Percentiles rank a stretch among this genome's conserved stretches.
Evolutionary conservation across 2,329 filamentous ascomycete genomes (phyloP).

Genomic region (Trichoderma koningii): DNA sequence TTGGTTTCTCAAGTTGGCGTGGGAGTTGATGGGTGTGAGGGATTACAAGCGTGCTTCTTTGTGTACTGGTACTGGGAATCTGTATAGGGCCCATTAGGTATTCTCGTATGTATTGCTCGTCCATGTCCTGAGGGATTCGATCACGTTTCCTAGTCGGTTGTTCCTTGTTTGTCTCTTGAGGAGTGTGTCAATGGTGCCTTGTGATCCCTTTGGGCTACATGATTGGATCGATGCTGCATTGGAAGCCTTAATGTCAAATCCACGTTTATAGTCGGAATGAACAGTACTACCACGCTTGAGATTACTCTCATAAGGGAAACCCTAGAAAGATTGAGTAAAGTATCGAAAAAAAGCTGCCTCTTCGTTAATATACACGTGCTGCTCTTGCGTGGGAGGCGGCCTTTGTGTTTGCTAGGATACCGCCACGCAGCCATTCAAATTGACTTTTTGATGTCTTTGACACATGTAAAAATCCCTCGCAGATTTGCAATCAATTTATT

Average conservation of each 20-base stretch:
- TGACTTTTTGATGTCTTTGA: not conserved
- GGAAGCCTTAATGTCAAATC: too few species aligned
- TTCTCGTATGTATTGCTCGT: conserved; percentile 24
- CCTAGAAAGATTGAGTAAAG: too few species aligned
- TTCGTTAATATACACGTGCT: too few species aligned
- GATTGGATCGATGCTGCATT: too few species aligned
- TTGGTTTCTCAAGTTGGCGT: conserved; percentile 18
- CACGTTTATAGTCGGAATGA: too few species aligned
- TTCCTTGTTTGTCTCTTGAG: not conserved
- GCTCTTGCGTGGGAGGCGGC: too few species aligned
- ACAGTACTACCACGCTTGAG: too few species aligned
- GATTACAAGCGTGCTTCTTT: conserved; percentile 28
- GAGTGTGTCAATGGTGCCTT: not conserved
- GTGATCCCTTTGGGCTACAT: too few species aligned
- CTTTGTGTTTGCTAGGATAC: not conserved
- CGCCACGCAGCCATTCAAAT: not conserved
- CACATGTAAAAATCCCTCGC: too few species aligned
- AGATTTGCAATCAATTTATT: too few species aligned
- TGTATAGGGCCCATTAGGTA: conserved; percentile 21
- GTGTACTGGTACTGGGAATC: conserved; percentile 24
- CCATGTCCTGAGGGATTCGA: conserved; percentile 20
- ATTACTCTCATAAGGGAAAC: too few species aligned
- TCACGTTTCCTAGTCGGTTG: conserved; percentile 10
- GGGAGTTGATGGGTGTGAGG: conserved; percentile 26
- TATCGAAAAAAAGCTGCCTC: too few species aligned